Base-by-base conservation (phyloP, 495 filamentous ascomycete genomes). In the Staphylotrichum longicolle region DNA sequence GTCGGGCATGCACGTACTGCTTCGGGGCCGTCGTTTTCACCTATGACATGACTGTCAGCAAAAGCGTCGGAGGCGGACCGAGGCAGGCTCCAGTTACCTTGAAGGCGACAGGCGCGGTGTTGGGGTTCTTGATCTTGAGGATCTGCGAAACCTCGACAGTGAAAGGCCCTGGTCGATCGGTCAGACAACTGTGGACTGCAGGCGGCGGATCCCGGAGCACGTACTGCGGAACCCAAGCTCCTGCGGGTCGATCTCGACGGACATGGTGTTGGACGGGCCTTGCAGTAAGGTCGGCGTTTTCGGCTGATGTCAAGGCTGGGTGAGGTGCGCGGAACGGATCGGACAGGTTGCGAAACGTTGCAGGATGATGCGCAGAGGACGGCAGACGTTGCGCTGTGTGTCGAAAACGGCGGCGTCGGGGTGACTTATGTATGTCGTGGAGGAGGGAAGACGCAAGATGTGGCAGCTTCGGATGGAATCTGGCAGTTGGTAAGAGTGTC, bases 11-110 rank as follows among this genome's bases (percentile, higher is more conserved):
- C 37, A 63, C 90, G 70, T 91, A 98, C 93, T 97, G 93, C 77
- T 98, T 98, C 6, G 95, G 94, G 34, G 95, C 95, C 60, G 94
- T 98, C 44, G 94, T 98, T 86, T 98, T 98, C 72, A 98, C 94
- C 93, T 97, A 60, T 44, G 12, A 14, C n/a, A 60, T 44, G 12
- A 14, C n/a, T 20, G 60, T 62, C 41, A 62, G 60, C n/a, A 35
- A 15, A 5, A 27, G 7, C 11, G 10, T 7, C 1, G 56, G 11
- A 3, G 3, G 10, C 12, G 37, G 27, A 9, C 12, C 4, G 7
- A 41, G 9, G 42, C 1, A 15, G 44, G 37, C 10, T 40, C 3
- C 1, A 62, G 53, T 65, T 80, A 95, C 93, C 87, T 98, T 98
- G 85, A 98, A 98, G 14, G 93, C 94, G 59, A 98, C 82, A 12